Percentiles rank a stretch among this genome's conserved stretches.
phyloP scores from a whole-genome alignment of 1,284 basidiomycete species.

The Rhodotorula mucilaginosa region DNA sequence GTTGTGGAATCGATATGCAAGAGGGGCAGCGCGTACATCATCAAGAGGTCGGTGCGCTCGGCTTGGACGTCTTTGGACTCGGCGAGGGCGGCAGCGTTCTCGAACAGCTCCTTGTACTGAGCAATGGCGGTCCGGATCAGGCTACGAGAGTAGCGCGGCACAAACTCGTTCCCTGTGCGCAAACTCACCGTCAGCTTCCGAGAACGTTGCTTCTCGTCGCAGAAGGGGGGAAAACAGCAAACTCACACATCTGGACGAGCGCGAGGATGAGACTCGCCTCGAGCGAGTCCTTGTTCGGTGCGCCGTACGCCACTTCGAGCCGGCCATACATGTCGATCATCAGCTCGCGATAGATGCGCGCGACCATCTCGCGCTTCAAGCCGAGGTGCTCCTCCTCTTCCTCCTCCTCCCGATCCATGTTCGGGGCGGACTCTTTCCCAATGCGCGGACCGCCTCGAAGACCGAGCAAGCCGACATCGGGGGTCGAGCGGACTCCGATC shows the following conservation, averaged over 20 bases:
- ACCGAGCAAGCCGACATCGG: background rate
- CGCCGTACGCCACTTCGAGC: conserved; percentile 11
- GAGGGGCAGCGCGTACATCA: background rate
- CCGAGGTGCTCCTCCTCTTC: background rate
- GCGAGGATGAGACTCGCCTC: conserved; percentile 2
- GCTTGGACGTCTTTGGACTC: background rate
- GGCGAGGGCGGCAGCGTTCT: background rate
- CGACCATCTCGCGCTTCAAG: conserved; percentile 1
- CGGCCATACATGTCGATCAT: conserved; percentile 12
- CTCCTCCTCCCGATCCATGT: background rate
- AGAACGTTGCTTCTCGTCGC: background rate
- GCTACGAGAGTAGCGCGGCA: conserved; percentile 13
- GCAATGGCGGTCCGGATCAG: conserved; percentile 15
- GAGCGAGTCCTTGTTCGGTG: conserved; percentile 2
- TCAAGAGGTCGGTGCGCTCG: background rate
- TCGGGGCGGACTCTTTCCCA: background rate
- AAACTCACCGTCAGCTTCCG: background rate
- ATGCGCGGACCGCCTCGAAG: background rate
- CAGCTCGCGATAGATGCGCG: background rate
- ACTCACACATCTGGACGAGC: conserved; percentile 11
- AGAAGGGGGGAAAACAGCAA: too few species aligned
- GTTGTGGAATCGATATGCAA: conserved; percentile 13
- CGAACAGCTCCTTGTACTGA: conserved; percentile 16
- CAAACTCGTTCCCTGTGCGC: conserved; percentile 23
- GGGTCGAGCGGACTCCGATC: background rate